Percentiles rank a stretch among this genome's conserved stretches.
phyloP scores from a whole-genome alignment of 495 filamentous ascomycete species.

The Tuber aestivum region DNA sequence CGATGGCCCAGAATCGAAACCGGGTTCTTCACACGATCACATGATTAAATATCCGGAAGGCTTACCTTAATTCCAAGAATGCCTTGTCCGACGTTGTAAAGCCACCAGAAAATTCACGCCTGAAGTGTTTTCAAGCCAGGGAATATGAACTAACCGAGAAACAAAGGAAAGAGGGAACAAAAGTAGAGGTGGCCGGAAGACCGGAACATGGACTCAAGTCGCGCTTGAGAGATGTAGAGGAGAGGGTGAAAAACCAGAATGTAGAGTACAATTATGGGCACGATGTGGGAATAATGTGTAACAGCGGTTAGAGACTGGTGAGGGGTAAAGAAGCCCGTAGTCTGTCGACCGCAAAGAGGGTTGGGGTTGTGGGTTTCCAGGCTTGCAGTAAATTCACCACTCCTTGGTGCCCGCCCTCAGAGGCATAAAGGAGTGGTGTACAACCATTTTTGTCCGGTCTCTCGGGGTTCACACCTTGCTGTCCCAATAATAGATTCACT shows the following conservation, averaged over 20 bases:
- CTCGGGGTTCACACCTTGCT: slow-evolving; percentile 12
- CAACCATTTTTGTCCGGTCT: slow-evolving; percentile 15
- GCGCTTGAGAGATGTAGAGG: neutral
- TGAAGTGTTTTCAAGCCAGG: neutral
- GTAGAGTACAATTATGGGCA: neutral
- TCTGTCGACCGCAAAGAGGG: neutral
- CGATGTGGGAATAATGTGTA: neutral
- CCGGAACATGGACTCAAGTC: neutral
- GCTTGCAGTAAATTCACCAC: neutral
- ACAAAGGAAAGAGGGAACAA: neutral
- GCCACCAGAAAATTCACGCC: neutral
- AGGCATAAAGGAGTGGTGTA: slow-evolving; percentile 26
- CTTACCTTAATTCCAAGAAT: neutral
- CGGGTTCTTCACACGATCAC: neutral
- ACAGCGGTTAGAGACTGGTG: neutral
- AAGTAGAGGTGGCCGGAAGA: neutral
- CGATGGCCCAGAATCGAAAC: neutral
- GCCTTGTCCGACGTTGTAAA: neutral
- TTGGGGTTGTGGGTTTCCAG: neutral
- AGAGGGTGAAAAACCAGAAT: neutral
- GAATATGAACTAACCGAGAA: neutral
- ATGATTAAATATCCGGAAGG: neutral
- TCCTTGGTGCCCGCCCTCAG: fast-evolving
- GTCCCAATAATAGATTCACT: slow-evolving; percentile 21
- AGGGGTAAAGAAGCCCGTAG: neutral